These are phyloP conservation scores for Pichia nanzhaoensis DNA, from an alignment of 805 yeast species.

Conservation along the genomic window DNA sequence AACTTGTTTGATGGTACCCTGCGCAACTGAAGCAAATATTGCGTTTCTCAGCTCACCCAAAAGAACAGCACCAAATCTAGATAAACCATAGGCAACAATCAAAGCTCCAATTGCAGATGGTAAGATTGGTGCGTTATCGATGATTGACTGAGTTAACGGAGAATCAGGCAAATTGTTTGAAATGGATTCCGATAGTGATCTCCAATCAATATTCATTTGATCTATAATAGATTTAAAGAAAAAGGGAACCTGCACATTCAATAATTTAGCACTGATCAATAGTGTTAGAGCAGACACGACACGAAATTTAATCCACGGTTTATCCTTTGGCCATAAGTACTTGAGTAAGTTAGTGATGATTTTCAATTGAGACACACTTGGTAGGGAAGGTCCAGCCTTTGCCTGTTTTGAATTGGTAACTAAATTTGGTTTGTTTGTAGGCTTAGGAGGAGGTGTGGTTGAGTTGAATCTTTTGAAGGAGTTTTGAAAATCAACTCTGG, in stretches of 20 bases:
- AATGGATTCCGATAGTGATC: constrained; percentile 44
- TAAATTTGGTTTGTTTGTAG: constrained; percentile 13
- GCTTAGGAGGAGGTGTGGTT: background rate
- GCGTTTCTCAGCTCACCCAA: constrained; percentile 96
- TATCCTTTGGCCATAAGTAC: constrained; percentile 78
- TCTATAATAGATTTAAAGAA: constrained; percentile 86
- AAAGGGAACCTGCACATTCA: constrained; percentile 95
- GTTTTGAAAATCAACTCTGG: too few species aligned
- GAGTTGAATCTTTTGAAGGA: constrained; percentile 4
- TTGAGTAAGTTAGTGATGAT: constrained; percentile 59
- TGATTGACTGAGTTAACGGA: constrained; percentile 7
- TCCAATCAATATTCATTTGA: constrained; percentile 89
- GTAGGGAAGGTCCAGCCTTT: constrained; percentile 13
- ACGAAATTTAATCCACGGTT: constrained; percentile 58
- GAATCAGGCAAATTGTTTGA: constrained; percentile 9
- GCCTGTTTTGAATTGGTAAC: constrained; percentile 15
- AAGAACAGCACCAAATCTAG: constrained; percentile 88
- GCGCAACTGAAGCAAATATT: constrained; percentile 91
- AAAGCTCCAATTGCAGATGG: constrained; percentile 59
- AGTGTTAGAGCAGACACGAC: constrained; percentile 71
- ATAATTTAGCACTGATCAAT: constrained; percentile 70
- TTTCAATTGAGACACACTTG: constrained; percentile 36
- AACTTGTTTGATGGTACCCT: constrained; percentile 84
- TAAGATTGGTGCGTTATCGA: constrained; percentile 23
- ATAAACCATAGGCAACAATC: constrained; percentile 85